A percentile compares a stretch with the other conserved stretches of the same genome.
These are phyloP conservation scores for Emergomyces africanus DNA, from an alignment of 2,329 filamentous ascomycete species.

Conservation along the genomic window DNA sequence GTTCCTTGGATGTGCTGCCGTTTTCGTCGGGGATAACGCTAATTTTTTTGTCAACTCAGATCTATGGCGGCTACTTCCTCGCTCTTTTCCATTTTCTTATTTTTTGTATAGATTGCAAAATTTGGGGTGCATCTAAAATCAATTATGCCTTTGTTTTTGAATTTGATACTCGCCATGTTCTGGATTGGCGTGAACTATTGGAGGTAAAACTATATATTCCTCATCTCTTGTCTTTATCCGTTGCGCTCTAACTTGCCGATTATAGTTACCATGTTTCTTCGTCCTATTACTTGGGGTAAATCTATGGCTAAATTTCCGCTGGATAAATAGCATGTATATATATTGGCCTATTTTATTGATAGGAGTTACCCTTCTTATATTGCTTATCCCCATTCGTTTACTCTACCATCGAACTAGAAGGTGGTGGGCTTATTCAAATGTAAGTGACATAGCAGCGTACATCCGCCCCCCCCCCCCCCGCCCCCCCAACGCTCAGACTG, in stretches of 20 bases:
- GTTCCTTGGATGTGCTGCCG: conserved; percentile 12
- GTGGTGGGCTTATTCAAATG: conserved; percentile 85
- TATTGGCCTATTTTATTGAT: conserved; percentile 82
- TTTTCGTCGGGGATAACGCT: conserved; percentile 9
- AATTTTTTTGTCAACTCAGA: conserved; percentile 37
- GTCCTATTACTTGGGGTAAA: conserved; percentile 61
- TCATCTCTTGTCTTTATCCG: neutral
- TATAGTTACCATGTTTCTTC: conserved; percentile 67
- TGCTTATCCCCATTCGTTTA: conserved; percentile 63
- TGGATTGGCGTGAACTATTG: conserved; percentile 81
- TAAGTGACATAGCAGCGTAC: conserved; percentile 34
- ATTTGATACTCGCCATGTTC: conserved; percentile 70
- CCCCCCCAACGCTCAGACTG: neutral
- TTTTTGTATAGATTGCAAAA: conserved; percentile 73
- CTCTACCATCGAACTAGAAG: conserved; percentile 64
- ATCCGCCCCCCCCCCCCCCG: neutral
- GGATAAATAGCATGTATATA: conserved; percentile 55
- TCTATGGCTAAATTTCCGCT: conserved; percentile 83
- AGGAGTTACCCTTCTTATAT: conserved; percentile 49
- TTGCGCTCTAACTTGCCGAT: neutral
- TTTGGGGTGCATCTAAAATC: conserved; percentile 76
- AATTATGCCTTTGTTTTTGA: conserved; percentile 98
- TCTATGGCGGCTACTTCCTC: conserved; percentile 88
- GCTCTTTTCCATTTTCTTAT: conserved; percentile 65
- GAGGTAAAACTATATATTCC: conserved; percentile 39